Base-by-base conservation (phyloP, 495 filamentous ascomycete species). In the Astrothelium macrocarpum region DNA sequence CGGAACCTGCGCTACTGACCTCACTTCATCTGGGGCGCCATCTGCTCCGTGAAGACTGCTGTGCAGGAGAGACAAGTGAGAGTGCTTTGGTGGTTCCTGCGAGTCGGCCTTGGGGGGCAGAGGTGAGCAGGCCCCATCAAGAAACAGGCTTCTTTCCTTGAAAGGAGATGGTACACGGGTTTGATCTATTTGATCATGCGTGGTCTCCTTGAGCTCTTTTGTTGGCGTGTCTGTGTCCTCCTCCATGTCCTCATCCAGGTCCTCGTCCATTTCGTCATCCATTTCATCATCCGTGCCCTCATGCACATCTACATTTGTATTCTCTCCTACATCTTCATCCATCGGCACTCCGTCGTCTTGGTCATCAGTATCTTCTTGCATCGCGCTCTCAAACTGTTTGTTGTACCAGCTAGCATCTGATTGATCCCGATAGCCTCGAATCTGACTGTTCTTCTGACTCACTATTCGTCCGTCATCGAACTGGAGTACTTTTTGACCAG, bases 341-440 rank as follows among this genome's bases (percentile, higher is more conserved):
- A 49, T 49, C 11, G 25, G n/a, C 34, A 36, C 20, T 39, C 18
- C 4, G 61, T 16, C 9, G 26, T 59, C 28, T 64, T 16, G 16
- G 23, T 61, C 58, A 60, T 43, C 10, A 25, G 7, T 36, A 7
- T 59, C 56, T 29, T 10, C 25, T 16, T 26, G n/a, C 14, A 29
- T 59, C 25, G 25, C n/a, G 16, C 28, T 25, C 62, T 79, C 80
- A 5, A 93, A 73, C 68, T 92, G 90, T 59, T 78, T 81, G 1
- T 84, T 87, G 69, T 96, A 94, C 82, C 89, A 93, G 73, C 89
- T 91, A 5, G 76, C 79, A 26, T 83, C 80, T 10, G 87, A 88
- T 71, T 95, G 88, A 45, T 91, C 87, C 61, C 80, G 81, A 71
- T 97, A 97, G 32, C 84, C 77, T 63, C 66, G 64, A 25, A 69